A percentile compares a stretch with the other conserved stretches of the same genome.
phyloP scores from a whole-genome alignment of 768 basidiomycete species.

The Auricularia auricula-judae region DNA sequence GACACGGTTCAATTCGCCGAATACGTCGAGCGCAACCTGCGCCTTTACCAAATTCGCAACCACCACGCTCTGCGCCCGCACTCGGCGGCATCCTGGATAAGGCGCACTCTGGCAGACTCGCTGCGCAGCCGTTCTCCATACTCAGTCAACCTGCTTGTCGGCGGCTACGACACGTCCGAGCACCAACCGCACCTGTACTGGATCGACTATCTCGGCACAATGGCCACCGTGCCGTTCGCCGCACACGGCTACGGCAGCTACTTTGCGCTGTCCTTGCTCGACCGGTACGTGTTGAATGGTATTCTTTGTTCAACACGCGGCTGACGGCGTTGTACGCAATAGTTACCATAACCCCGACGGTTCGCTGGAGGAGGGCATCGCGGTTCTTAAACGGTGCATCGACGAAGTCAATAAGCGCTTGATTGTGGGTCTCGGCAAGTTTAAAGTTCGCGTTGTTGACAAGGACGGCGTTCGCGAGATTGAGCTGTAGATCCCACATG shows the following conservation, averaged over 20 bases:
- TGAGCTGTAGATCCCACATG: conserved; percentile 36
- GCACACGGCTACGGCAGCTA: conserved; percentile 94
- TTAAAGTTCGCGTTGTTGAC: conserved; percentile 87
- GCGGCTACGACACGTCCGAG: conserved; percentile 66
- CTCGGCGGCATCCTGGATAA: conserved; percentile 92
- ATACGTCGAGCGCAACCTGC: conserved; percentile 90
- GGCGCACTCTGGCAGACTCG: conserved; percentile 78
- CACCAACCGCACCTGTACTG: conserved; percentile 76
- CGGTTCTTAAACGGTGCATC: conserved; percentile 74
- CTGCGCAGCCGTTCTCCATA: conserved; percentile 83
- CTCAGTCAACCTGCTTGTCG: conserved; percentile 84
- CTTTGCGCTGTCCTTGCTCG: conserved; percentile 85
- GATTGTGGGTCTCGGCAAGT: conserved; percentile 67
- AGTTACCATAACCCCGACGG: conserved; percentile 91
- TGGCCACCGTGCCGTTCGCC: conserved; percentile 79
- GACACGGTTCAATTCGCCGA: conserved; percentile 97
- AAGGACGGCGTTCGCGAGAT: conserved; percentile 81
- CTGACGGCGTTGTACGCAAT: conserved; percentile 4
- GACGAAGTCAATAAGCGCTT: conserved; percentile 78
- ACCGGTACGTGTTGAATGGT: conserved; percentile 39
- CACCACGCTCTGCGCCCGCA: conserved; percentile 79
- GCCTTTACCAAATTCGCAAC: conserved; percentile 93
- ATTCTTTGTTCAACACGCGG: background rate
- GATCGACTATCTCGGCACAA: conserved; percentile 93
- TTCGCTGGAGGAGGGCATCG: conserved; percentile 74